These are phyloP conservation scores for Leccinum variabile DNA, from an alignment of 1,284 basidiomycete genomes.

Conservation along the genomic window DNA sequence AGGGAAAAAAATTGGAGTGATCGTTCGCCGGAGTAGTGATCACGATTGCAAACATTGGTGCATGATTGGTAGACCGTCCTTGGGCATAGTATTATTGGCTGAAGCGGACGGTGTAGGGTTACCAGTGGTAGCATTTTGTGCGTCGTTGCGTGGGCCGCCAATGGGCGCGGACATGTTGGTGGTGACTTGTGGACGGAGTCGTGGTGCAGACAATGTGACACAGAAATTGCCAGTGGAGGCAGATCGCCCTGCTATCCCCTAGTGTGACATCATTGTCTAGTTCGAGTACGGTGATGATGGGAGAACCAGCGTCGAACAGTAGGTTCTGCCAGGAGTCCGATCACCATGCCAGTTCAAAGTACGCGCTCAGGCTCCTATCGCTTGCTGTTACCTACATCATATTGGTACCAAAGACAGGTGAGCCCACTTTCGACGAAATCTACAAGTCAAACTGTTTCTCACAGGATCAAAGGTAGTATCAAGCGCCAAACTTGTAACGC, in stretches of 20 bases:
- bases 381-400: no score
- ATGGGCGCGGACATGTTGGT: slow-evolving; percentile 16
- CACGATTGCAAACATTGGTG: slow-evolving; percentile 31
- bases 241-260: not conserved
- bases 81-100: slow-evolving; percentile 23
- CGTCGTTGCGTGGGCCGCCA: slow-evolving; percentile 13
- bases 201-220: no score
- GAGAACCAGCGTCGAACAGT: not conserved
- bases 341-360: no score
- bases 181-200: not conserved
- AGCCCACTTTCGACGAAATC: not conserved
- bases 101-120: slow-evolving; percentile 19
- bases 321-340: no score
- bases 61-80: slow-evolving; percentile 40
- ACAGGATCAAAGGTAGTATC: slow-evolving; percentile 12
- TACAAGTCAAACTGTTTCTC: slow-evolving; percentile 11
- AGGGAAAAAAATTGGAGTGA: not conserved
- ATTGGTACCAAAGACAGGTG: slow-evolving; percentile 39
- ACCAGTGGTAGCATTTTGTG: slow-evolving; percentile 9
- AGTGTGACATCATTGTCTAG: not conserved
- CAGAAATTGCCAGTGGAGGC: no score
- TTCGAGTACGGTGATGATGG: not conserved
- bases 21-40: not conserved
- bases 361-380: no score
- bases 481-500: slow-evolving; percentile 25